Evolutionary conservation across 2,329 filamentous ascomycete genomes (phyloP), one percentile per base, ranked within the genome.

Genomic region (Neospermospora avenae): DNA sequence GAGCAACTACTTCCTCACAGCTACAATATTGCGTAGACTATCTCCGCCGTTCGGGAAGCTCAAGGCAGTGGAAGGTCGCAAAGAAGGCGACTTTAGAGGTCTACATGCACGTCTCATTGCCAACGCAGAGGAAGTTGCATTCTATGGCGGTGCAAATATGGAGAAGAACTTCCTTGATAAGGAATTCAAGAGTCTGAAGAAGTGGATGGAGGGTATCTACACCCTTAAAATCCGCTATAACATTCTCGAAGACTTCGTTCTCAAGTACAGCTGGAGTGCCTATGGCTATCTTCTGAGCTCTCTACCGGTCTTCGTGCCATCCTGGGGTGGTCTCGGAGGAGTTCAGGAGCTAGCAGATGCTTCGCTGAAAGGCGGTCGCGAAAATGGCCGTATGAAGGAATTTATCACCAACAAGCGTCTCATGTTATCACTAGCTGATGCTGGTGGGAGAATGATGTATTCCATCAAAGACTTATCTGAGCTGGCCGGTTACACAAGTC

Each of bases 401-500:
- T 99, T 99, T 76, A 97, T 99, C 76, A 99, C 95, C 13, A 99
- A 99, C 78, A 98, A 99, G 76, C 87, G 95, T 4, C 86, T 99
- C 41, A 98, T 99, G 95, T 83, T 99, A 34, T 98, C 93, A 16
- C 83, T 99, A 39, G 95, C 95, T 10, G 95, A 99, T 75, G 95
- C 95, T 1, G 95, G 95, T 61, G 93, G 93, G 25, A 85, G 95
- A 49, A 97, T 99, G 91, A 99, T 99, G 95, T 99, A 99, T 79
- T 95, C 90, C 63, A 96, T 99, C 80, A 99, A 99, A 76, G 96
- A 99, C 71, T 84, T 99, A 37, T 93, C 93, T 1, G 95, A 99
- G 73, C 81, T 99, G 35, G 95, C 95, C 4, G 95, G 95, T 22
- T 96, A 98, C 77, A 99, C 95, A 0, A 96, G 91, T 60, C 87